phyloP scores from a whole-genome alignment of 2,329 filamentous ascomycete species.

The Catunica adiposa region DNA sequence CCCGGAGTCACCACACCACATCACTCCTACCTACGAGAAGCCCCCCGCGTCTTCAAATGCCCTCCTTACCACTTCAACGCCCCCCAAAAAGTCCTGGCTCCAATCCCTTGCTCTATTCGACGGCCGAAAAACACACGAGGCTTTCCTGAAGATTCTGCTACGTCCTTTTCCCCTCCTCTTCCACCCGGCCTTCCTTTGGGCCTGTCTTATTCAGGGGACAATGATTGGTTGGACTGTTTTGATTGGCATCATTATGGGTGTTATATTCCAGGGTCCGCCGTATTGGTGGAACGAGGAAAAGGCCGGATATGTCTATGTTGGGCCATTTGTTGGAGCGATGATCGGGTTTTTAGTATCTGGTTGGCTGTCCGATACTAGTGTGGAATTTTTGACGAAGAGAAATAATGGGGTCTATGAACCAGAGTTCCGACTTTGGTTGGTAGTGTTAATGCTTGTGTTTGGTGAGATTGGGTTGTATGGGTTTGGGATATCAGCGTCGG shows the following conservation, averaged over 20 bases:
- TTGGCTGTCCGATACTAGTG: conserved; percentile 54
- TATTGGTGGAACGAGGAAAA: conserved; percentile 67
- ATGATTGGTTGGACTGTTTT: conserved; percentile 95
- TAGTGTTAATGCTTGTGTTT: conserved; percentile 65
- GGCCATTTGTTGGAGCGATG: conserved; percentile 70
- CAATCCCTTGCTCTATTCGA: conserved; percentile 56
- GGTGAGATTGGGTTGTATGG: conserved; percentile 68
- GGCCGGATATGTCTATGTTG: conserved; percentile 75
- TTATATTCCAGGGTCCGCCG: conserved; percentile 64
- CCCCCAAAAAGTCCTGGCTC: conserved; percentile 30
- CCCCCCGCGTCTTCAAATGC: no score
- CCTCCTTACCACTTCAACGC: no score
- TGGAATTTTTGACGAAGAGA: conserved; percentile 49
- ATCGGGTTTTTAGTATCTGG: conserved; percentile 64
- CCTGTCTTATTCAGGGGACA: conserved; percentile 62
- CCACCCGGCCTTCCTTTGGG: conserved; percentile 76
- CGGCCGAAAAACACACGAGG: conserved; percentile 65
- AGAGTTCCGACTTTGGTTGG: conserved; percentile 72
- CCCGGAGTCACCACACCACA: neutral
- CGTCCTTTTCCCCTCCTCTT: conserved; percentile 69
- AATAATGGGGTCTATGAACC: conserved; percentile 81
- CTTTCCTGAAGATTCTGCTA: conserved; percentile 46
- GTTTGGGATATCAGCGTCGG: conserved; percentile 57
- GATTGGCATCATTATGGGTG: conserved; percentile 68
- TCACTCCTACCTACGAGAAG: no score